Evolutionary conservation across 257 asterid genomes (phyloP), one percentile per base, ranked within the genome.

Genomic region (Penstemon barbatus): DNA sequence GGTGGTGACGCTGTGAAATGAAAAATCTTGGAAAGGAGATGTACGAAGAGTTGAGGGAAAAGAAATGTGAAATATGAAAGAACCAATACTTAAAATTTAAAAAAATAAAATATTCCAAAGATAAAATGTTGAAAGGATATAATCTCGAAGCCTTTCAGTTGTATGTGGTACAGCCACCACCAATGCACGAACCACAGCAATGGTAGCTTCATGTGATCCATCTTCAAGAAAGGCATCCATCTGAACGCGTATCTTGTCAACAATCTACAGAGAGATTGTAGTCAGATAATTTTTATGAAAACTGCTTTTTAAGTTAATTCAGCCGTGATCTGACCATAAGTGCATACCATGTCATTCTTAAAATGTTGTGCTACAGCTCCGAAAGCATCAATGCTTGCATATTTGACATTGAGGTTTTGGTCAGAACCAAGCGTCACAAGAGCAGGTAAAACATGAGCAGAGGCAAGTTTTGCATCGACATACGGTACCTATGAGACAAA

Each of bases 181-280:
- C 78, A 94, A 75, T 73, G 99, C 92, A 70, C 97, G 97, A 74
- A 91, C 76, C 76, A 94, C 97, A 64, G 97, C 90, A 79, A 91
- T 70, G 65, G 87, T 89, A 70, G 97, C 99, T 90, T 91, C 99
- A 77, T 84, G 95, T 18, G 99, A 91, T 76, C 97, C 99, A 79
- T 94, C 99, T 71, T 94, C 99, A 68, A 94, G 96, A 83, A 91
- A 91, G 77, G 99, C 88, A 80, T 91, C 99, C 99, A 94, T 94
- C 85, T 94, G 97, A 72, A 94, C 79, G 60, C 97, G 91, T 72
- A 94, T 94, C 87, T 94, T 94, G 80, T 94, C 99, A 54, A 91
- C 92, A 81, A 94, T 91, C 97, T 94, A 74, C 33, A 71, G 57
- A 63, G 61, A 71, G 69, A 59, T 56, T 63, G 63, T 50, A 51